Conservation (phyloP, 2,329 filamentous ascomycete species). For the Cladobotryum protrusum region DNA sequence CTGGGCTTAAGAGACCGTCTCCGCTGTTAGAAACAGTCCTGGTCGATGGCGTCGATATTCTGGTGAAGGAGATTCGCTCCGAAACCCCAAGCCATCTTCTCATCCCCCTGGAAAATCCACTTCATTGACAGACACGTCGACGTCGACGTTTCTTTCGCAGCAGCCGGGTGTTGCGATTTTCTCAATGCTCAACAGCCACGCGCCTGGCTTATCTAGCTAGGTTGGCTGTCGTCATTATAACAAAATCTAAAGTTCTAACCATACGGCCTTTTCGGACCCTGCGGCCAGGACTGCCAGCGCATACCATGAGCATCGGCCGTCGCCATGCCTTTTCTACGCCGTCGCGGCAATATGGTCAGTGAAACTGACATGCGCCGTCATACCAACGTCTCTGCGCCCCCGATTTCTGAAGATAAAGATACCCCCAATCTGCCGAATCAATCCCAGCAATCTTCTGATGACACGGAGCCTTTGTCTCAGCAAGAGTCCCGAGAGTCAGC, state of each 20-base stretch:
- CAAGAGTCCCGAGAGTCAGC: slow-evolving; percentile 21
- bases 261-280: slow-evolving; percentile 7
- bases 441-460: slow-evolving; percentile 8
- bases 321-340: slow-evolving; percentile 56
- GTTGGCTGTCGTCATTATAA: background rate
- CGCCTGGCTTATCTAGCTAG: slow-evolving; percentile 11
- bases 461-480: slow-evolving; percentile 14
- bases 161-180: background rate
- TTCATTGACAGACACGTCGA: background rate
- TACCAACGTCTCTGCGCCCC: slow-evolving; percentile 31
- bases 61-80: slow-evolving; percentile 1
- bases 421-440: slow-evolving; percentile 12
- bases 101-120: background rate
- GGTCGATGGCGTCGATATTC: slow-evolving; percentile 5
- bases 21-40: slow-evolving; percentile 1
- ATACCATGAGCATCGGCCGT: slow-evolving; percentile 34
- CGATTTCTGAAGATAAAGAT: slow-evolving; percentile 23
- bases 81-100: slow-evolving; percentile 1
- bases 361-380: slow-evolving; percentile 54
- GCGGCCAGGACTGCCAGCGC: slow-evolving; percentile 19
- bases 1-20: slow-evolving; percentile 4
- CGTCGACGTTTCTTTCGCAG: background rate
- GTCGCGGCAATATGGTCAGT: slow-evolving; percentile 54
- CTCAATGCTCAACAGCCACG: slow-evolving; percentile 10
- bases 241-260: background rate